Conservation (phyloP, 768 basidiomycete genomes). For the Tulasnella sp. region DNA sequence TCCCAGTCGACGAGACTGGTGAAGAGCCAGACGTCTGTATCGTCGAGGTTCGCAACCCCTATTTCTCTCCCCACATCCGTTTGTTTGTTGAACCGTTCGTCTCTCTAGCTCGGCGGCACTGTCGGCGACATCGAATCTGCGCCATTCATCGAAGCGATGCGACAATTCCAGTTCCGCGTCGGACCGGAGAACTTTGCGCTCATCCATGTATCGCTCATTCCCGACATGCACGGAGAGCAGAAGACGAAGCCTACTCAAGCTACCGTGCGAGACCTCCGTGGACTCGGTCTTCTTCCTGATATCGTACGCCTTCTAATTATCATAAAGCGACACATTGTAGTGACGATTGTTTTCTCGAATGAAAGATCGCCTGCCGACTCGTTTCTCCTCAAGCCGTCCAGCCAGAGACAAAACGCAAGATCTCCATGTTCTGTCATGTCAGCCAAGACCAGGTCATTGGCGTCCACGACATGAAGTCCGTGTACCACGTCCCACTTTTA, state of each 20-base stretch:
- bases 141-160: constrained; percentile 97
- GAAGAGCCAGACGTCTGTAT: constrained; percentile 96
- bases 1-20: constrained; percentile 92
- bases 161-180: constrained; percentile 99
- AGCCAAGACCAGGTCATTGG: constrained; percentile 82
- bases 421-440: constrained; percentile 99
- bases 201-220: constrained; percentile 96
- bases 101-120: constrained; percentile 89
- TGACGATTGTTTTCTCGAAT: background rate
- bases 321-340: background rate
- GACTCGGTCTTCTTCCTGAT: constrained; percentile 90
- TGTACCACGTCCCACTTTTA: constrained; percentile 95
- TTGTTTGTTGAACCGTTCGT: background rate
- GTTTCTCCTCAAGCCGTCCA: constrained; percentile 80
- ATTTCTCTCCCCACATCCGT: background rate
- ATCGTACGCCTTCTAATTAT: constrained; percentile 57
- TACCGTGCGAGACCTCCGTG: constrained; percentile 89
- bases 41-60: constrained; percentile 70
- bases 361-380: constrained; percentile 89
- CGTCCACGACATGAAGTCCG: constrained; percentile 93
- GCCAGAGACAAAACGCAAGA: constrained; percentile 87
- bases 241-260: constrained; percentile 99
- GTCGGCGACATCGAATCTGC: constrained; percentile 99
- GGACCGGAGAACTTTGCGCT: constrained; percentile 96
- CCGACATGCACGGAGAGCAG: constrained; percentile 97